Percentiles rank a stretch among this genome's conserved stretches.
Conservation (phyloP, 805 yeast genomes). For the Cyberlindnera petersonii region DNA sequence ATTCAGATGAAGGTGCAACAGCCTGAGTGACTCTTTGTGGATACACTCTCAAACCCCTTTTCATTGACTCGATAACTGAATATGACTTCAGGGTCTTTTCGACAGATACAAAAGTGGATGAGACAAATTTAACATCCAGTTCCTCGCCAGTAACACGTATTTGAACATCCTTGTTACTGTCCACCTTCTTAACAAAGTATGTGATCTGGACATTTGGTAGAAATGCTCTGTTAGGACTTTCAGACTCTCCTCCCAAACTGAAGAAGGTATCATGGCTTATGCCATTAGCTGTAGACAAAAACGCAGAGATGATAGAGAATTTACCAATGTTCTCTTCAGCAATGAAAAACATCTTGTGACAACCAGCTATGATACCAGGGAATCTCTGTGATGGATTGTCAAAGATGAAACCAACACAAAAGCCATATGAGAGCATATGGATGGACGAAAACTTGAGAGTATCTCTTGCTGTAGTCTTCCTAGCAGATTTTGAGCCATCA, state of each 20-base stretch:
- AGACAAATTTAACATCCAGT: constrained; percentile 59
- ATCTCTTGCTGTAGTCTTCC: background rate
- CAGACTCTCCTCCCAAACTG: constrained; percentile 42
- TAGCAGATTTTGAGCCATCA: background rate
- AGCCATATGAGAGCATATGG: constrained; percentile 56
- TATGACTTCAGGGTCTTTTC: constrained; percentile 50
- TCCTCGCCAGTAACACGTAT: constrained; percentile 62
- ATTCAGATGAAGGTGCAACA: constrained; percentile 10
- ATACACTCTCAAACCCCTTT: constrained; percentile 18
- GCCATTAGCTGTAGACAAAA: constrained; percentile 68
- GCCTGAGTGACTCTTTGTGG: constrained; percentile 1
- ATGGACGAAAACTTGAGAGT: constrained; percentile 39
- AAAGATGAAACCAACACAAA: constrained; percentile 79
- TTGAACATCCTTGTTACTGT: constrained; percentile 36
- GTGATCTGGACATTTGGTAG: constrained; percentile 64
- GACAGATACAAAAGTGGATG: constrained; percentile 51
- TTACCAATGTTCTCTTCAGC: constrained; percentile 61
- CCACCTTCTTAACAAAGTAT: constrained; percentile 34
- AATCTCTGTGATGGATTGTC: constrained; percentile 36
- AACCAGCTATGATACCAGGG: constrained; percentile 80
- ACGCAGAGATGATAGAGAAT: constrained; percentile 64
- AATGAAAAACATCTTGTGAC: constrained; percentile 65
- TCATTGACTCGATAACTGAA: constrained; percentile 37
- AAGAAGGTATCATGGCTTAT: constrained; percentile 45
- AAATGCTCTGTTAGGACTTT: constrained; percentile 56